Evolutionary conservation across 805 yeast species (phyloP).

Genomic region (Nakazawaea pomicola): DNA sequence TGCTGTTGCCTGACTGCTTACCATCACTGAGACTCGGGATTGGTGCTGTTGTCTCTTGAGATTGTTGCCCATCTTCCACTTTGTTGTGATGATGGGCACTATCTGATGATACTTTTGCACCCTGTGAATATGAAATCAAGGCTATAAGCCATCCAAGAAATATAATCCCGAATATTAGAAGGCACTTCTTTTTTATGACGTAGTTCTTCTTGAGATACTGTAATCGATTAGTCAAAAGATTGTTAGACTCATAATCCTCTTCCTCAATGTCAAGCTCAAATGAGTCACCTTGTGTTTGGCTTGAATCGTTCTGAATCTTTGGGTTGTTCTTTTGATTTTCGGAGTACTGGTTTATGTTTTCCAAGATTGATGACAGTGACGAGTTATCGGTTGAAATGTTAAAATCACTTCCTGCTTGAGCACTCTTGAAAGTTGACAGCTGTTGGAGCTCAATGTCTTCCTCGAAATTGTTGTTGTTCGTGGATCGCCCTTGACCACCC

Average conservation of each 20-base stretch:
- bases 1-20: constrained; percentile 3
- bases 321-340: constrained; percentile 14
- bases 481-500: neutral
- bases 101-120: neutral
- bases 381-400: constrained; percentile 5
- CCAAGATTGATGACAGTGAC: constrained; percentile 14
- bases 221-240: neutral
- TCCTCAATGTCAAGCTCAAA: neutral
- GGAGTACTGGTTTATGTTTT: constrained; percentile 20
- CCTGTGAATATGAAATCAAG: constrained; percentile 20
- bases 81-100: neutral
- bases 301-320: no score
- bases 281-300: neutral
- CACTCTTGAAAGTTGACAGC: neutral
- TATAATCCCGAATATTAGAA: constrained; percentile 14
- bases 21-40: constrained; percentile 1
- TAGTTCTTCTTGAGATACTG: neutral
- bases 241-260: neutral
- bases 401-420: neutral
- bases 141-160: constrained; percentile 23
- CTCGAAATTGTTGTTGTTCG: constrained; percentile 1
- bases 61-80: neutral
- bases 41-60: constrained; percentile 10
- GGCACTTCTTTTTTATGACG: constrained; percentile 11
- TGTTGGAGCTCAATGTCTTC: constrained; percentile 11